phyloP scores from a whole-genome alignment of 2,329 filamentous ascomycete species.

The Exophiala alcalophila region DNA sequence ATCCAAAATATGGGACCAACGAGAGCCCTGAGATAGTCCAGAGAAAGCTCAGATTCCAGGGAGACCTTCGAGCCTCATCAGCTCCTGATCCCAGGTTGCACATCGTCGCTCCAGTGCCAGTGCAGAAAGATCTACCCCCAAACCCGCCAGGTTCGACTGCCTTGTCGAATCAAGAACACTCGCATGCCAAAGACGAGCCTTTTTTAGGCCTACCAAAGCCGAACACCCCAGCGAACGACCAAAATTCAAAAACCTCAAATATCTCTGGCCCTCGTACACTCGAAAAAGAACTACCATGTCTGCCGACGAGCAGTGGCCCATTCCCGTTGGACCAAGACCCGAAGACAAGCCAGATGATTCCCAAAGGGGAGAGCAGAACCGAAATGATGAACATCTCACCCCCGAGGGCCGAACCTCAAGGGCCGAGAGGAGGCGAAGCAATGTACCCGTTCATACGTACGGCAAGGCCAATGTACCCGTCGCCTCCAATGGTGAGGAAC shows the following conservation, averaged over 20 bases:
- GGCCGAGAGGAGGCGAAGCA: slow-evolving; percentile 16
- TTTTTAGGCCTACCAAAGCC: slow-evolving; percentile 32
- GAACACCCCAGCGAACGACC: slow-evolving; percentile 6
- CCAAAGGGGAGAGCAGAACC: slow-evolving; percentile 1
- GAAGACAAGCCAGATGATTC: background rate
- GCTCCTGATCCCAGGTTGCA: slow-evolving; percentile 19
- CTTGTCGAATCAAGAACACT: slow-evolving; percentile 6
- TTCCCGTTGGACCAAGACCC: slow-evolving; percentile 23
- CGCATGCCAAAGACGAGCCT: slow-evolving; percentile 16
- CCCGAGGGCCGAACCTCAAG: slow-evolving; percentile 2
- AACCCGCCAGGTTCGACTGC: slow-evolving; percentile 23
- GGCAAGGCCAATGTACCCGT: slow-evolving; percentile 11
- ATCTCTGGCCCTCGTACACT: slow-evolving; percentile 17
- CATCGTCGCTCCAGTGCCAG: slow-evolving; percentile 41
- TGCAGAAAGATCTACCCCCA: slow-evolving; percentile 38
- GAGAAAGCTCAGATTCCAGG: slow-evolving; percentile 21
- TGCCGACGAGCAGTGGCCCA: slow-evolving; percentile 30
- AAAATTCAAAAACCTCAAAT: slow-evolving; percentile 17
- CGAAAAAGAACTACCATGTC: slow-evolving; percentile 29
- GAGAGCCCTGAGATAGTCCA: slow-evolving; percentile 27
- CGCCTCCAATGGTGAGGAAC: background rate
- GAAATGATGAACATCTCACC: background rate
- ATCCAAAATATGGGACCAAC: slow-evolving; percentile 2
- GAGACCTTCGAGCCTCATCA: slow-evolving; percentile 14
- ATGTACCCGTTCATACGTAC: slow-evolving; percentile 14